Conservation (phyloP, 306 rosid genomes). For the Ceratonia siliqua region DNA sequence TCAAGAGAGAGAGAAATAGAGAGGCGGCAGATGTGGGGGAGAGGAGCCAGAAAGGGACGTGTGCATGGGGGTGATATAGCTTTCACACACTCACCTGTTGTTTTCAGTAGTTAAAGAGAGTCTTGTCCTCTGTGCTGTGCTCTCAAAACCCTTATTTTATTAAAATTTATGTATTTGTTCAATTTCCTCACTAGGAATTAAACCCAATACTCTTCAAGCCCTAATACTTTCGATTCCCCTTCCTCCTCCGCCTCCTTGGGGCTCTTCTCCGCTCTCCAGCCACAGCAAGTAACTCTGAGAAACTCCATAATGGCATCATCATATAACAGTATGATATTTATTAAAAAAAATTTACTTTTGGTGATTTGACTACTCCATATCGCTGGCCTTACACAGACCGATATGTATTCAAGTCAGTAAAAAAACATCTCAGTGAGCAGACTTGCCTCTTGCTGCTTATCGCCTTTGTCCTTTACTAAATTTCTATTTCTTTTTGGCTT, state of each 20-base stretch:
- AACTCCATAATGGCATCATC: slow-evolving; percentile 53
- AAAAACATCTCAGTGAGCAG: slow-evolving; percentile 63
- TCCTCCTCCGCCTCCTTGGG: slow-evolving; percentile 59
- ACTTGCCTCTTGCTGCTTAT: slow-evolving; percentile 57
- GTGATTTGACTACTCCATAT: slow-evolving; percentile 94
- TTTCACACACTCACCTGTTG: slow-evolving; percentile 89
- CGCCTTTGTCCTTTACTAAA: slow-evolving; percentile 84
- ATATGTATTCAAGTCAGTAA: slow-evolving; percentile 76
- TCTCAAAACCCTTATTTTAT: slow-evolving; percentile 31
- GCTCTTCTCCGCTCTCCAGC: slow-evolving; percentile 36
- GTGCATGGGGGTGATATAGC: slow-evolving; percentile 99
- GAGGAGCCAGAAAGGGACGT: slow-evolving; percentile 99
- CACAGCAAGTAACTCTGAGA: slow-evolving; percentile 44
- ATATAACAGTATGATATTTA: slow-evolving; percentile 20
- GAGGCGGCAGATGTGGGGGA: slow-evolving; percentile 99
- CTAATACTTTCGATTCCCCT: slow-evolving; percentile 2
- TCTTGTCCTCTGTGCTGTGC: slow-evolving; percentile 71
- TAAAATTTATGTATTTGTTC: slow-evolving; percentile 41
- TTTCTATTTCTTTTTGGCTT: slow-evolving; percentile 57
- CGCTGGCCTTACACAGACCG: slow-evolving; percentile 74
- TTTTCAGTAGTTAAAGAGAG: slow-evolving; percentile 70
- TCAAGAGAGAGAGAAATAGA: slow-evolving; percentile 58
- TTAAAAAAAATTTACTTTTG: slow-evolving; percentile 42
- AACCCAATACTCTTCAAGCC: slow-evolving; percentile 34
- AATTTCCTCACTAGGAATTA: slow-evolving; percentile 54